Percentiles rank a stretch among this genome's conserved stretches.
phyloP scores from a whole-genome alignment of 2,329 filamentous ascomycete species.

The Sordariomycetes sp. region DNA sequence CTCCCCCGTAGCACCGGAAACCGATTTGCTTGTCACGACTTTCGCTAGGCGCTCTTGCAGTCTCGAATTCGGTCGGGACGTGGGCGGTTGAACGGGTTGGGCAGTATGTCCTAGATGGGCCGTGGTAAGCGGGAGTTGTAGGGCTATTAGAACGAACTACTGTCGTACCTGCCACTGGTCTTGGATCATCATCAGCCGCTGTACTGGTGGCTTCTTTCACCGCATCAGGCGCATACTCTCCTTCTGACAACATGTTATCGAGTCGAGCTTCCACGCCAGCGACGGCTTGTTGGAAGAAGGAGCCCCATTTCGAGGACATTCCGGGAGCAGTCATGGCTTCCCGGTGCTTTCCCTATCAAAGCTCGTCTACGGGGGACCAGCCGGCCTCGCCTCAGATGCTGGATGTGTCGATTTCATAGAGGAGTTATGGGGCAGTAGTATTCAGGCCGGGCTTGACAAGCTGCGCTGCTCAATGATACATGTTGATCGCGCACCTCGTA shows the following conservation, averaged over 20 bases:
- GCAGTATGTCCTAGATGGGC: not conserved
- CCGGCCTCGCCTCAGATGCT: not conserved
- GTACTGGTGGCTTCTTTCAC: not conserved
- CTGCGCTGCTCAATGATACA: too few relatives aligned
- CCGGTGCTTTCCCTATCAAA: not conserved
- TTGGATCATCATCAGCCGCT: not conserved
- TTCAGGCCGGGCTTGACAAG: too few relatives aligned
- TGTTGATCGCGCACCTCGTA: too few relatives aligned
- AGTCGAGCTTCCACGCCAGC: slow-evolving; percentile 88
- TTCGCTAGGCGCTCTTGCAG: slow-evolving; percentile 84
- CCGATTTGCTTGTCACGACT: slow-evolving; percentile 62
- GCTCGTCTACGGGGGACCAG: not conserved
- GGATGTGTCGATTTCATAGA: not conserved
- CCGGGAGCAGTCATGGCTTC: not conserved
- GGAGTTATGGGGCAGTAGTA: not conserved
- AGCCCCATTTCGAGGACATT: slow-evolving; percentile 46
- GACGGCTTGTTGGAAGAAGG: slow-evolving; percentile 79
- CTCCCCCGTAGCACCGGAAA: not conserved
- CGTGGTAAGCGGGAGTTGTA: not conserved
- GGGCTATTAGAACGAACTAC: not conserved
- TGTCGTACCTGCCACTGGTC: not conserved
- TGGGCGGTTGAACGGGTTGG: slow-evolving; percentile 5
- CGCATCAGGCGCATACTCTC: slow-evolving; percentile 34
- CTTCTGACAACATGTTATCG: slow-evolving; percentile 82
- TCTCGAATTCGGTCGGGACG: slow-evolving; percentile 51